Evolutionary conservation across 2,329 filamentous ascomycete genomes (phyloP), one percentile per base, ranked within the genome.

Genomic region (Dactylellina leptospora): DNA sequence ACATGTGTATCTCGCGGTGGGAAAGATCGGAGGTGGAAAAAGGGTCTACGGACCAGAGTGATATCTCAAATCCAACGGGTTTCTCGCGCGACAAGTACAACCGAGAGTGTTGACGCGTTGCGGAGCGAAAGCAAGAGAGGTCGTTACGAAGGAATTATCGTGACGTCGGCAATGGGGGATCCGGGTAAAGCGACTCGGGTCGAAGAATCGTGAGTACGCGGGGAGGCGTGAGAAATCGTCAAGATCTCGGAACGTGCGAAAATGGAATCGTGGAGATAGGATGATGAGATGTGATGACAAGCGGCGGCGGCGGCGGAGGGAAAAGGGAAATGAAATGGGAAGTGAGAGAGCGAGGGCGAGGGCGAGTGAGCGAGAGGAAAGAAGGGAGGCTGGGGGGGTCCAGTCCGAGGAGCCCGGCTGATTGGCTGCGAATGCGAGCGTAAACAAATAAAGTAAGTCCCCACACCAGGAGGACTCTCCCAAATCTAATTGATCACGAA

Each of bases 401-500:
- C 33, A 16, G n/a, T 45, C 20, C 5, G 18, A n/a, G 40, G 11
- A 18, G 11, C 40, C 40, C 40, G 40, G 54, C 36, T 62, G 56
- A 71, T 71, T 71, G 66, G 66, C 58, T 58, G 66, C 20, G 48
- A 63, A 55, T 50, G 50, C 58, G 64, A 61, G 50, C 58, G 56
- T 70, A 70, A 70, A 70, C 64, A 70, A 68, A 68, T 68, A 68
- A 45, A 54, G 54, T 22, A 59, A 70, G 56, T 61, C 44, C 62
- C 40, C 50, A 28, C 51, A n/a, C 11, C 55, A 9, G 33, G 22
- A 30, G 36, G 18, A 40, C 36, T 40, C 45, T 36, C 48, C 59
- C 59, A 45, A 25, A 54, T 30, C 22, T 25, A 53, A 23, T 56
- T 54, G 13, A 25, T 55, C 18, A 5, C 30, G 22, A 9, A 6